Evolutionary conservation across 345 rosid genomes (phyloP).

Genomic region (Lepidium sativum): DNA sequence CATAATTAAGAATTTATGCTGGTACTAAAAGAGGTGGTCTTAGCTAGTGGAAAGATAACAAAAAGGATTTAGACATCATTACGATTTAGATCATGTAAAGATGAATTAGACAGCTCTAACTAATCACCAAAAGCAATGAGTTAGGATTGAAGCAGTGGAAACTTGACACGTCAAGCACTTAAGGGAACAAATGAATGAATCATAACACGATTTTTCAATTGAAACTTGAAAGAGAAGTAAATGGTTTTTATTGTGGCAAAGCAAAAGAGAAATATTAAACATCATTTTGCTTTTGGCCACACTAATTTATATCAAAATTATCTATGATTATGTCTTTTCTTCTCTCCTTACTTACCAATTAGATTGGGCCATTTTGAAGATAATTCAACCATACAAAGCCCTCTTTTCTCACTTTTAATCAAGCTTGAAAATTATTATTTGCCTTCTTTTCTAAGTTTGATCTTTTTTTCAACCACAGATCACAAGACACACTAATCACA

Average conservation of each 20-base stretch:
- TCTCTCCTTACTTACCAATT: slow-evolving; percentile 6
- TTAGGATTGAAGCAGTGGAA: neutral
- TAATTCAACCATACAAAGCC: slow-evolving; percentile 8
- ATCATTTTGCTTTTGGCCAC: slow-evolving; percentile 24
- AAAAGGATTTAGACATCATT: neutral
- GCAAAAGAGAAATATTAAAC: slow-evolving; percentile 21
- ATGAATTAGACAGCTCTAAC: slow-evolving; percentile 20
- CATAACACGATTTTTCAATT: neutral
- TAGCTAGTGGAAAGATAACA: slow-evolving; percentile 1
- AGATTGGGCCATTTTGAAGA: slow-evolving; percentile 19
- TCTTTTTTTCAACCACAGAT: slow-evolving; percentile 15
- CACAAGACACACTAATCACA: slow-evolving; percentile 4
- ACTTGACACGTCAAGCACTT: slow-evolving; percentile 11
- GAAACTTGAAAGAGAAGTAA: slow-evolving; percentile 24
- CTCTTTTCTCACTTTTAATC: slow-evolving; percentile 16
- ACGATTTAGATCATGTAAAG: neutral
- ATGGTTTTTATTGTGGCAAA: slow-evolving; percentile 17
- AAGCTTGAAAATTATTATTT: slow-evolving; percentile 2
- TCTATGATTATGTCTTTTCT: slow-evolving; percentile 21
- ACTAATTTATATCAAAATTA: slow-evolving; percentile 16
- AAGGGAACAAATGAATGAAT: slow-evolving; percentile 5
- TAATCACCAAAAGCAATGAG: neutral
- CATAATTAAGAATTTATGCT: too few species aligned
- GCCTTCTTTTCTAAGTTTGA: slow-evolving; percentile 25
- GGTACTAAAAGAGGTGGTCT: neutral